These are phyloP conservation scores for Buddleja alternifolia DNA, from an alignment of 257 asterid genomes.

Conservation along the genomic window DNA sequence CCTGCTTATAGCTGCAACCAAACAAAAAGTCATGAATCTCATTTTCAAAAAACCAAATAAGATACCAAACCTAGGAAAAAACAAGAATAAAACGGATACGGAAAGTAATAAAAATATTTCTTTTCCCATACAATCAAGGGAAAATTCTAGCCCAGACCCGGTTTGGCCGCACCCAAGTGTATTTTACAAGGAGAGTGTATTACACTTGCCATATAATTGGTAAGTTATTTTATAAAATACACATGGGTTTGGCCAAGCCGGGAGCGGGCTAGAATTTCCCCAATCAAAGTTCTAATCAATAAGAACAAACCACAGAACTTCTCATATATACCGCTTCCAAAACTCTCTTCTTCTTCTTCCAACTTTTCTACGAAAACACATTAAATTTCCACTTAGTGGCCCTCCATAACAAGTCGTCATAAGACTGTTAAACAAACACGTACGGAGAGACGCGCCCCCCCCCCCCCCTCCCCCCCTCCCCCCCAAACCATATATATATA, in stretches of 20 bases:
- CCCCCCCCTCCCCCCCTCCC: neutral
- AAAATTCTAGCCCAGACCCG: too few relatives aligned
- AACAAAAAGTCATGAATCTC: neutral
- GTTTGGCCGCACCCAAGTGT: too few relatives aligned
- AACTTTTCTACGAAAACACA: neutral
- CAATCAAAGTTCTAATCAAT: neutral
- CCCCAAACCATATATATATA: neutral
- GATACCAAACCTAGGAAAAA: too few relatives aligned
- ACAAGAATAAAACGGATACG: neutral
- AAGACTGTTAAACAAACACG: slow-evolving; percentile 26
- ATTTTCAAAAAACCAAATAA: neutral
- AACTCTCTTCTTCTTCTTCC: neutral
- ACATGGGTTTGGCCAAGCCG: too few relatives aligned
- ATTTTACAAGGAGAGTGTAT: too few relatives aligned
- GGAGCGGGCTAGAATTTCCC: too few relatives aligned
- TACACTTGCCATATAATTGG: too few relatives aligned
- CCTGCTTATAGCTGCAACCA: too few relatives aligned
- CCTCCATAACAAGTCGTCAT: neutral
- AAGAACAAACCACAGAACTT: neutral
- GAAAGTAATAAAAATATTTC: neutral
- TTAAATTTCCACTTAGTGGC: slow-evolving; percentile 28
- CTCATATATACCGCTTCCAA: neutral
- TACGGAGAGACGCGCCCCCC: neutral
- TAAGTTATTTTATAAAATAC: too few relatives aligned
- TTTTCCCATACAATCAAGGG: neutral